phyloP scores from a whole-genome alignment of 495 filamentous ascomycete species.

The Podospora sp. region DNA sequence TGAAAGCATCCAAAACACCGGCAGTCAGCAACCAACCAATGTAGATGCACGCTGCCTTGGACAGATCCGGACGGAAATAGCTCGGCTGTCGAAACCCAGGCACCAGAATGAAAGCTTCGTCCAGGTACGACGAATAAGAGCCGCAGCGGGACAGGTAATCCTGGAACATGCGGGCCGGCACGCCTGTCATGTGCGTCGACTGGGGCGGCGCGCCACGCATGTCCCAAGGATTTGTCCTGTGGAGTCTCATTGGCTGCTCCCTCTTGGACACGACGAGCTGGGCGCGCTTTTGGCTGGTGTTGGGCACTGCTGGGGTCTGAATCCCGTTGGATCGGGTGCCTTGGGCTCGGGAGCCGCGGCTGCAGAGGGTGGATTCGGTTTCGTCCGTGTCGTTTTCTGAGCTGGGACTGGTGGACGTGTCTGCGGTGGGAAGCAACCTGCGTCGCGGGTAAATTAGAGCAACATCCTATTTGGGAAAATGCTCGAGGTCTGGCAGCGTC shows the following conservation, averaged over 20 bases:
- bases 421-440: neutral
- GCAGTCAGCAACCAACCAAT: conserved; percentile 22
- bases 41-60: conserved; percentile 21
- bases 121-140: conserved; percentile 16
- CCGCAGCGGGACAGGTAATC: conserved; percentile 17
- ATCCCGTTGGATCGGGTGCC: neutral
- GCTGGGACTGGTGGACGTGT: neutral
- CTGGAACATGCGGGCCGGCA: conserved; percentile 13
- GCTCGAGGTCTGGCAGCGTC: neutral
- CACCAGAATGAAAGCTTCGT: conserved; percentile 17
- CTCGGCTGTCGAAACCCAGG: conserved; percentile 15
- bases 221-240: conserved; percentile 11
- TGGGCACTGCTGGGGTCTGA: neutral
- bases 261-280: neutral
- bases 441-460: neutral
- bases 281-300: conserved; percentile 11
- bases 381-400: no score
- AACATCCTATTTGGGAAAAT: neutral
- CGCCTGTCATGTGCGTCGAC: conserved; percentile 19
- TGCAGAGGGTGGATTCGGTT: no score
- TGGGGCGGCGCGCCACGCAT: conserved; percentile 16
- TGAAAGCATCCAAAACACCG: conserved; percentile 9
- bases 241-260: neutral
- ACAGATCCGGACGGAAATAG: conserved; percentile 20
- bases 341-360: no score